phyloP scores from a whole-genome alignment of 2,329 filamentous ascomycete genomes.

The Cladosporium sp. region DNA sequence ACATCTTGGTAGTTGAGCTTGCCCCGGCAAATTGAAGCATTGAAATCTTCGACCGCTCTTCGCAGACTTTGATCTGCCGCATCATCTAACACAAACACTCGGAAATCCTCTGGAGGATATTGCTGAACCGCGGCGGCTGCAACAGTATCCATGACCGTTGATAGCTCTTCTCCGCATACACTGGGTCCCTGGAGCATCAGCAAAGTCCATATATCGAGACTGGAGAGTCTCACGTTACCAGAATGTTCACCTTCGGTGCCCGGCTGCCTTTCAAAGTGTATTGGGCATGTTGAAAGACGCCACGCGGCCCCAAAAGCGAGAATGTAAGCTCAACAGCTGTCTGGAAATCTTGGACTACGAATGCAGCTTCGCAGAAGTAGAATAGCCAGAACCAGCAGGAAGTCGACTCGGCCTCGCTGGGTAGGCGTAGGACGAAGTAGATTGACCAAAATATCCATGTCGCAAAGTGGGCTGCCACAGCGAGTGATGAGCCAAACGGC shows the following conservation, averaged over 20 bases:
- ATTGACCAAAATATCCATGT: neutral
- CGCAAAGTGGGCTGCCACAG: neutral
- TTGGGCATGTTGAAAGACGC: neutral
- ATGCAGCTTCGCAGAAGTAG: neutral
- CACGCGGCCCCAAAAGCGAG: neutral
- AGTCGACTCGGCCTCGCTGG: no score
- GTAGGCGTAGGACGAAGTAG: neutral
- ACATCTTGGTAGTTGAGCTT: neutral
- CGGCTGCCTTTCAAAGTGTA: neutral
- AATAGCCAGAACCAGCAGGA: neutral
- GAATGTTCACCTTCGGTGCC: neutral
- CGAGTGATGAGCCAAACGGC: neutral
- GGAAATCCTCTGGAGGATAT: constrained; percentile 11
- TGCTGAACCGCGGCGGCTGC: constrained; percentile 12
- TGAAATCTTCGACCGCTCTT: constrained; percentile 3
- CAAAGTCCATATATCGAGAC: neutral
- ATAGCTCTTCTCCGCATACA: constrained; percentile 12
- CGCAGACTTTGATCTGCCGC: neutral
- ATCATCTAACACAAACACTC: constrained; percentile 16
- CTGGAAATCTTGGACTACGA: neutral
- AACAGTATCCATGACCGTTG: constrained; percentile 15
- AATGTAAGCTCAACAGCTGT: neutral
- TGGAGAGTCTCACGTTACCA: neutral
- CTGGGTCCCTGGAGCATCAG: neutral
- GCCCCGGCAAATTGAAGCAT: neutral